Evolutionary conservation across 345 rosid species (phyloP), one percentile per base, ranked within the genome.

Genomic region (Rubroshorea leprosula): DNA sequence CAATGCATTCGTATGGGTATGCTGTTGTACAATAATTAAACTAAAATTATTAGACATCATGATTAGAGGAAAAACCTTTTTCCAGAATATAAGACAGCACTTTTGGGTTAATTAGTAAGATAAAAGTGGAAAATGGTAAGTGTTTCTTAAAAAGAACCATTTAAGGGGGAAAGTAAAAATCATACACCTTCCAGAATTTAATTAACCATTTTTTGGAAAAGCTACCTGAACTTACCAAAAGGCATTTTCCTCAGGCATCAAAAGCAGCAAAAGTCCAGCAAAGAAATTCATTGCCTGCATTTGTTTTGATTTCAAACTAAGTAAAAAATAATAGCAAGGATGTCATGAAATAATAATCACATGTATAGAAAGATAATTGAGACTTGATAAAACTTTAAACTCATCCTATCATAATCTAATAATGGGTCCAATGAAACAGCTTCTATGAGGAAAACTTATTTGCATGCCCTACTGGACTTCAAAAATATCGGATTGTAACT

Each of bases 171-270:
- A 31, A 1, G 23, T 22, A 23, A 26, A 56, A 51, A 45, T n/a
- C 22, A 13, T 35, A 35, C 9, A 35, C n/a, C n/a, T 2, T 10
- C 41, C 3, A 6, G 7, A 35, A 35, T 6, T 35, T n/a, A n/a
- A n/a, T 35, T 35, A 8, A 35, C 41, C 41, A 53, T 48, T 19
- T 48, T 23, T 52, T 62, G 18, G 6, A 19, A 53, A 27, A 63
- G 57, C 67, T 62, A 65, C 70, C 49, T 47, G 58, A 72, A 80
- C 79, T 52, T 89, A 93, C 99, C 99, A 93, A 77, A 93, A 93
- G 49, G 99, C 99, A 75, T 93, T 86, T 73, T 93, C 99, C 72
- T 93, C 99, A 5, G 99, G 97, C 97, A 93, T 93, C 80, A 93
- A 62, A 49, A 93, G 94, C 69, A 93, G 86, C 73, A 93, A 80